Evolutionary conservation across 2,329 filamentous ascomycete species (phyloP).

Genomic region (Paraphoma sp.): DNA sequence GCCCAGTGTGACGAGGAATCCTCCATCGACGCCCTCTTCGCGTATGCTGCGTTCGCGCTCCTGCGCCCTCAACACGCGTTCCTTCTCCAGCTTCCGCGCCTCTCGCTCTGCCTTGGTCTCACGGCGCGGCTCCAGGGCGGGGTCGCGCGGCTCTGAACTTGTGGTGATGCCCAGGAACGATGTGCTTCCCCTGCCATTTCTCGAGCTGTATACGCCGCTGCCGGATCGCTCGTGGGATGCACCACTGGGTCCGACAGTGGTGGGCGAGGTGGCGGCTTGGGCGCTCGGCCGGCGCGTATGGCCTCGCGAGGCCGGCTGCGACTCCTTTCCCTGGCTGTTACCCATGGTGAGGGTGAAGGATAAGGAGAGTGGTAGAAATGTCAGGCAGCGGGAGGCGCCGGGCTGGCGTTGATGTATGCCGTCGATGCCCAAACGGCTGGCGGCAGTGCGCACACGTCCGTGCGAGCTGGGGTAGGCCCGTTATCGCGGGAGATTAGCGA

Average conservation of each 20-base stretch:
- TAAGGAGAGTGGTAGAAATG: slow-evolving; percentile 5
- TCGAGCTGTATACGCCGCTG: slow-evolving; percentile 52
- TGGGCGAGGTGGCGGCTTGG: slow-evolving; percentile 41
- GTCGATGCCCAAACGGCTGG: slow-evolving; percentile 22
- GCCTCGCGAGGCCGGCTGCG: slow-evolving; percentile 45
- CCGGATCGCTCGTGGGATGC: slow-evolving; percentile 36
- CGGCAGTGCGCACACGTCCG: slow-evolving; percentile 11
- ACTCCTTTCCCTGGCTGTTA: slow-evolving; percentile 57
- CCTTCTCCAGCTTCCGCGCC: slow-evolving; percentile 81
- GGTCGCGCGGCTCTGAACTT: slow-evolving; percentile 57
- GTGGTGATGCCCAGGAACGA: slow-evolving; percentile 64
- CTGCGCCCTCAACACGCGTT: slow-evolving; percentile 75
- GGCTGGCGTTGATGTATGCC: slow-evolving; percentile 19
- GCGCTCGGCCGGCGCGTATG: slow-evolving; percentile 42
- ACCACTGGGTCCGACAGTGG: slow-evolving; percentile 28
- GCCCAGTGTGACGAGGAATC: slow-evolving; percentile 91
- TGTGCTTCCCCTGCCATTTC: slow-evolving; percentile 61
- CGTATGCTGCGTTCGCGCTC: slow-evolving; percentile 89
- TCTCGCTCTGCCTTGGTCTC: slow-evolving; percentile 94
- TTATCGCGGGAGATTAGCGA: slow-evolving; percentile 14
- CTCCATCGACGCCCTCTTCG: slow-evolving; percentile 93
- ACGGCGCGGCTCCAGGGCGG: slow-evolving; percentile 66
- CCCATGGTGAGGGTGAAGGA: slow-evolving; percentile 46
- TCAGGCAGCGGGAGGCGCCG: slow-evolving; percentile 24
- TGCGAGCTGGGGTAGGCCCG: slow-evolving; percentile 22